Base-by-base conservation (phyloP, 495 filamentous ascomycete genomes). In the Penicillium arizonense region DNA sequence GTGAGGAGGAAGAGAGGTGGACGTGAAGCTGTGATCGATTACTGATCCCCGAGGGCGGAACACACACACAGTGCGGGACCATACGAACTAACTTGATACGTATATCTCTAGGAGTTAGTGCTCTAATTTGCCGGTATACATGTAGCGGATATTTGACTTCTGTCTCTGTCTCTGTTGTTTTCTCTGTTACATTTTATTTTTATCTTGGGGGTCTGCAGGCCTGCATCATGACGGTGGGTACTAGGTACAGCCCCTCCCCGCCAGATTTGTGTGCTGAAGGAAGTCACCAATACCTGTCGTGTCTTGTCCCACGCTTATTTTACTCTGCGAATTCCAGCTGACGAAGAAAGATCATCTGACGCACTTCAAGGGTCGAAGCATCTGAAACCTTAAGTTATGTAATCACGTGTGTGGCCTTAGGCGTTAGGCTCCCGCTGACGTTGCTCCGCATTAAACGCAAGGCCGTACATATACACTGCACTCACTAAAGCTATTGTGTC, bases 391-490 rank as follows among this genome's bases (percentile, higher is more conserved):
- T 36, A 30, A n/a, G n/a, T n/a, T n/a, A n/a, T n/a, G 34, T 16
- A 21, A 47, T 43, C 48, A 50, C 48, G 48, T 50, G 48, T 23
- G 18, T 11, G 3, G 6, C 8, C 10, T 35, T 2, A 21, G 28
- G 48, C 48, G 39, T 50, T n/a, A 50, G 48, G 48, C 48, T 21
- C 1, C n/a, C 30, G 24, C 47, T 43, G 30, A 36, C 30, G 39
- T 35, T 50, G 18, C 30, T 42, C 30, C 42, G 23, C 91, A 84
- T 30, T 30, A 30, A 30, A 30, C 28, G 9, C 28, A 30, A 18
- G 18, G 18, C 18, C 1, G 18, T 30, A 30, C 28, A 30, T 30
- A 30, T 30, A 30, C 28, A 30, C 28, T 30, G 8, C 28, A 30
- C 28, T 8, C 5, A 30, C 2, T 30, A 2, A 30, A 30, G 28